Base-by-base conservation (phyloP, 495 filamentous ascomycete species). In the Echria macrotheca region DNA sequence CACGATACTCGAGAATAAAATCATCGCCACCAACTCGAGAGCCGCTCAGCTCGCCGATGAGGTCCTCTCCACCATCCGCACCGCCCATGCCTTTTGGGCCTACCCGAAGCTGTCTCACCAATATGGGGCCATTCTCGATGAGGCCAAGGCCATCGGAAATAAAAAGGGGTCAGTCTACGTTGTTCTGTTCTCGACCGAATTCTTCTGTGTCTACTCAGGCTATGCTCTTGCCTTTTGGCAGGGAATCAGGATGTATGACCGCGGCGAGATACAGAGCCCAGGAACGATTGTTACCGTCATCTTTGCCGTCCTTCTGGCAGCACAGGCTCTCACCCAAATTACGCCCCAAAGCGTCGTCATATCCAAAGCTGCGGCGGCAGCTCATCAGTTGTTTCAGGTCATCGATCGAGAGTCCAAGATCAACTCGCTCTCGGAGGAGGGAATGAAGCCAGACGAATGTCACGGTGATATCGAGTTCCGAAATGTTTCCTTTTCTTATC, bases 41-140 rank as follows among this genome's bases (percentile, higher is more conserved):
- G 76, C 80, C 1, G 72, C 73, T 0, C 69, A 72, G n/a, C 54
- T 84, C 5, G 79, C 80, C 5, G 77, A 72, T 51, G 80, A 81
- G 52, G 67, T 69, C 0, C 66, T 80, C 51, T 64, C 67, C 2
- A 71, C 70, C 29, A 69, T 80, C 10, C 64, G 77, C 15, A 82
- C 80, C 49, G 72, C 82, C n/a, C 68, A 75, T 31, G 82, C 81
- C 8, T 83, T 80, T 52, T 79, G 80, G 36, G 81, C 79, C 2
- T 74, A 81, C 53, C 57, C 63, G 21, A 72, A 71, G 37, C 56
- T 82, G 23, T 56, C 71, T 0, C 63, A 54, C 10, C 71, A 72
- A 17, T 82, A 82, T 55, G 50, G 59, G 0, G 59, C 57, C 0
- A 78, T 79, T 67, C 64, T 83, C 6, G 67, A 78, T 8, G 69